Evolutionary conservation across 176 grass and related monocot species (phyloP), one percentile per base, ranked within the genome.

Genomic region (Phoenix roebelenii): DNA sequence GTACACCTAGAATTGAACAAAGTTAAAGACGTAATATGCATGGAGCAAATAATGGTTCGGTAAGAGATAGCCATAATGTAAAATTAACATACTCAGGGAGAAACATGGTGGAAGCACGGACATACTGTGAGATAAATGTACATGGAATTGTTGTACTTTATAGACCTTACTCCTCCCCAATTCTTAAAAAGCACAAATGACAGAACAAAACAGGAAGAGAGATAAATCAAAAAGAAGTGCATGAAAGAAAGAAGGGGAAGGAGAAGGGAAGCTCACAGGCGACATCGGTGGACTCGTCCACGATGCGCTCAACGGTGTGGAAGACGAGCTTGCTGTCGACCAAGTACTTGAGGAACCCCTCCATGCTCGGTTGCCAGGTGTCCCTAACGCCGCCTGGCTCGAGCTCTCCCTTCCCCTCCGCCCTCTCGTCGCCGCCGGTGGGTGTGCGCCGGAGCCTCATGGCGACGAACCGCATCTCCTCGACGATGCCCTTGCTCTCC

Each of bases 401-500:
- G 2, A 52, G 16, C 35, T 14, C 35, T 14, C 7, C 35, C 35
- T 44, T 15, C 25, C 55, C 64, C 23, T 26, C 64, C 51, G 23
- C 50, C 3, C n/a, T 63, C 2, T 48, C 23, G 28, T 17, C 19
- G 54, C 55, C 16, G n/a, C 16, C 15, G 15, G 24, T 29, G 15
- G 70, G 5, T 24, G 63, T 59, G 51, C 82, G 74, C 53, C 79
- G 84, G 49, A 97, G 75, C 29, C 87, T 83, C 93, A 97, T 97
- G 81, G 87, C 93, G 7, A 97, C 87, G 52, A 97, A 97, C 19
- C 87, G 79, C 84, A 97, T 97, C 87, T 97, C 87, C 74, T 97
- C 77, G 12, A 79, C 82, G 65, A 97, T 81, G 64, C 93, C 93
- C 59, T 83, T 69, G 28, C 53, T 73, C 84, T 91, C 87, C 6